phyloP scores from a whole-genome alignment of 176 grass and related monocot genomes.

The Musa itinerans region DNA sequence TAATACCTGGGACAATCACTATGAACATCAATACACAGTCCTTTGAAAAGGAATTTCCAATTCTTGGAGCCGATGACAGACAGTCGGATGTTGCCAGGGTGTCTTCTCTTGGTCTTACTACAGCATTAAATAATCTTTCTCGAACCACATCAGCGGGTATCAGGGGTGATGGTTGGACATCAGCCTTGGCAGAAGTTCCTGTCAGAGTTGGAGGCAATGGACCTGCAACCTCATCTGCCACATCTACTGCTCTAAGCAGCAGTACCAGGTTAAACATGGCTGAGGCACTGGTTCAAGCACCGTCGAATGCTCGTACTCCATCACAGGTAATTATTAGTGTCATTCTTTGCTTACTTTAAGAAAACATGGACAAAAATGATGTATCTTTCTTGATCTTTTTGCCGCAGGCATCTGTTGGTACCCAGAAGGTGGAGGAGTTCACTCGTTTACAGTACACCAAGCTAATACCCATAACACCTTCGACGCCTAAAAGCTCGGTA shows the following conservation, averaged over 20 bases:
- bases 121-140: not conserved
- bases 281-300: constrained; percentile 5
- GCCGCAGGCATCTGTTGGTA: not conserved
- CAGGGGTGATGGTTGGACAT: constrained; percentile 8
- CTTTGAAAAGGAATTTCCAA: constrained; percentile 5
- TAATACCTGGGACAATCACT: not conserved
- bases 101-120: constrained; percentile 6
- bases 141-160: not conserved
- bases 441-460: constrained; percentile 2
- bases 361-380: not conserved
- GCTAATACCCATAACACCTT: constrained; percentile 5
- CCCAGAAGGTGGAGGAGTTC: not conserved
- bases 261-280: constrained; percentile 7
- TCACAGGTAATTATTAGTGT: not conserved
- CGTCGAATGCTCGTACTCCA: not conserved
- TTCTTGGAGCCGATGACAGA: not conserved
- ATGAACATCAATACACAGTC: not conserved
- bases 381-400: not conserved
- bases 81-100: not conserved
- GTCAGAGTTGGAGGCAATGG: not conserved
- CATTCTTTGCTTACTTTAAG: not conserved
- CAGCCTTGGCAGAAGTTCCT: constrained; percentile 6
- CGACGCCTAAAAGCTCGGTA: constrained; percentile 8
- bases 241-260: constrained; percentile 1
- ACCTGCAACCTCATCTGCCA: not conserved